Evolutionary conservation across 768 basidiomycete species (phyloP).

Genomic region (Boletus insuetus): DNA sequence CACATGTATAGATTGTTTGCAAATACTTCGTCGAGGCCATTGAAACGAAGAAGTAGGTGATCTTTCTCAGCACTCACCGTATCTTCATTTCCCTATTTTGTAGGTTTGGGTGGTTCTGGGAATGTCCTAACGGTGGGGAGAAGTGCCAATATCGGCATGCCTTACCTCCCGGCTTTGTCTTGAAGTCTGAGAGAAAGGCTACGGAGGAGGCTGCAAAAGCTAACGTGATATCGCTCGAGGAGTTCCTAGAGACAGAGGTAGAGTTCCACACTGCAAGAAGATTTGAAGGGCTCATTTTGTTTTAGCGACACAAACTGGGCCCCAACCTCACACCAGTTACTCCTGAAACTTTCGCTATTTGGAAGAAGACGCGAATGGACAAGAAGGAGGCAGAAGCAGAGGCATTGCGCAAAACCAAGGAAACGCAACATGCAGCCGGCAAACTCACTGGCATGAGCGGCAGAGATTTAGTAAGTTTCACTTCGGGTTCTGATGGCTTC

Average conservation of each 20-base stretch:
- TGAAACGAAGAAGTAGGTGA: slow-evolving; percentile 72
- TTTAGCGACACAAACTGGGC: slow-evolving; percentile 91
- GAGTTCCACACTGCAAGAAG: slow-evolving; percentile 12
- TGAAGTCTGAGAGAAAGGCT: slow-evolving; percentile 92
- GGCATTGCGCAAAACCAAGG: slow-evolving; percentile 77
- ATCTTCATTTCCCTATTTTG: not conserved
- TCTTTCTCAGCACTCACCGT: not conserved
- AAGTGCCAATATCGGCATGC: slow-evolving; percentile 94
- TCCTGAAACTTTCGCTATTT: slow-evolving; percentile 82
- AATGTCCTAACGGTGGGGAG: slow-evolving; percentile 80
- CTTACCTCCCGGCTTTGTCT: slow-evolving; percentile 91
- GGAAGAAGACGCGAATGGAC: slow-evolving; percentile 94
- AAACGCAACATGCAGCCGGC: slow-evolving; percentile 76
- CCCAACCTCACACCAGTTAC: slow-evolving; percentile 91
- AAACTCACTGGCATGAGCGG: slow-evolving; percentile 95
- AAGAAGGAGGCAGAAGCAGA: slow-evolving; percentile 93
- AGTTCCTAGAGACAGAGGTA: slow-evolving; percentile 97
- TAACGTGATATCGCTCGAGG: slow-evolving; percentile 87
- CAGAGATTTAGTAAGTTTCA: slow-evolving; percentile 74
- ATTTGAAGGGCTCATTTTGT: not conserved
- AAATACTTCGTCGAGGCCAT: slow-evolving; percentile 97
- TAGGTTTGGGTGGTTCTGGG: slow-evolving; percentile 95
- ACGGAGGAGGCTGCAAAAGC: slow-evolving; percentile 88
- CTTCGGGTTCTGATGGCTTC: not conserved
- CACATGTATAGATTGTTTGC: slow-evolving; percentile 79